phyloP scores from a whole-genome alignment of 441 rosid genomes.

The Bocquillonia castaneifolia region DNA sequence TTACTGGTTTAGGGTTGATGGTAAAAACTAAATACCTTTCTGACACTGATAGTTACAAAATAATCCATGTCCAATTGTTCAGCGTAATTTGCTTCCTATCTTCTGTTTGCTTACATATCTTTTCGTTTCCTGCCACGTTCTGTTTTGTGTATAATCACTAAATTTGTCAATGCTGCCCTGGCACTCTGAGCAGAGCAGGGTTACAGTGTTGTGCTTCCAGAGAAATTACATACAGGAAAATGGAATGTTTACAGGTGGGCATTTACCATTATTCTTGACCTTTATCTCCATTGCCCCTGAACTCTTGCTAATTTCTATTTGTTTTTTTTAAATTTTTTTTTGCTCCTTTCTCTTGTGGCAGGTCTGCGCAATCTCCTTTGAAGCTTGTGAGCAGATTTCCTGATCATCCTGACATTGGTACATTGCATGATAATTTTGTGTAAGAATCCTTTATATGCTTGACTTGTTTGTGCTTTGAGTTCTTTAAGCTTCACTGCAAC shows the following conservation, averaged over 20 bases:
- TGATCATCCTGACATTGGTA: slow-evolving; percentile 83
- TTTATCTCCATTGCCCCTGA: slow-evolving; percentile 9
- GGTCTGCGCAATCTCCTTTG: slow-evolving; percentile 81
- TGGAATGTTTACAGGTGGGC: slow-evolving; percentile 93
- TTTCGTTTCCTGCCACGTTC: not conserved
- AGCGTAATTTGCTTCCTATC: not conserved
- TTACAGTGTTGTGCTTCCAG: slow-evolving; percentile 90
- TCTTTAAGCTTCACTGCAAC: slow-evolving; percentile 4
- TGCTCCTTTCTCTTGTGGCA: slow-evolving; percentile 25
- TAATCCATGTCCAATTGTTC: too few relatives aligned
- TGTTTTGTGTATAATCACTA: slow-evolving; percentile 8
- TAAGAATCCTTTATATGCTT: slow-evolving; percentile 34
- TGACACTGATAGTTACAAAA: not conserved
- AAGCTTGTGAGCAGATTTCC: slow-evolving; percentile 73
- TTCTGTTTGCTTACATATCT: not conserved
- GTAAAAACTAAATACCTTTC: slow-evolving; percentile 2
- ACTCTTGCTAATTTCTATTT: slow-evolving; percentile 13
- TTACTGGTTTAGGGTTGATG: too few relatives aligned
- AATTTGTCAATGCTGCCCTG: slow-evolving; percentile 17
- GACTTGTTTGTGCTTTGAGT: slow-evolving; percentile 9
- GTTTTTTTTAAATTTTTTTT: not conserved
- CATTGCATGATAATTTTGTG: slow-evolving; percentile 95
- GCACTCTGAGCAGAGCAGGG: slow-evolving; percentile 62
- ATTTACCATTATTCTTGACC: slow-evolving; percentile 1
- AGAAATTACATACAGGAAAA: slow-evolving; percentile 79